These are phyloP conservation scores for Bacidia rubella DNA, from an alignment of 495 filamentous ascomycete genomes.

Conservation along the genomic window DNA sequence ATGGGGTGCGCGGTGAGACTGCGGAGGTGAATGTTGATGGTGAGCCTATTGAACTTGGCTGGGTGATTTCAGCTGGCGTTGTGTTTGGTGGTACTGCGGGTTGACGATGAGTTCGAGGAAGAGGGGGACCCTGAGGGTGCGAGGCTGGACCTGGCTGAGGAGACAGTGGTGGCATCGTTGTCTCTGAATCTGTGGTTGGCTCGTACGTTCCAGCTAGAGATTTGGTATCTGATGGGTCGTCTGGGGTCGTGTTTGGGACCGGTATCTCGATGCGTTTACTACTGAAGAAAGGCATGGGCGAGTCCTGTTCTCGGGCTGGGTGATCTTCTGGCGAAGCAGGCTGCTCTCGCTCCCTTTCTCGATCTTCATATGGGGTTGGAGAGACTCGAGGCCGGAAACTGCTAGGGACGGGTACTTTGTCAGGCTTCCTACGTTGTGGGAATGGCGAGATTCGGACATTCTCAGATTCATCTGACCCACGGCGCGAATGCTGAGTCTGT, in stretches of 20 bases:
- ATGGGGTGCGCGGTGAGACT: neutral
- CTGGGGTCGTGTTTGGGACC: slow-evolving; percentile 3
- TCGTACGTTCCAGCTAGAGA: neutral
- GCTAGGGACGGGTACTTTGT: slow-evolving; percentile 9
- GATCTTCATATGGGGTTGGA: neutral
- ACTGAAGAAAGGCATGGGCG: slow-evolving; percentile 8
- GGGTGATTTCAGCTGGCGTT: neutral
- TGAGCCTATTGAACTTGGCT: neutral
- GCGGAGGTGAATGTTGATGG: neutral
- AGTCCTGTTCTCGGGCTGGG: slow-evolving; percentile 3
- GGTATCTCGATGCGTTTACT: slow-evolving; percentile 1
- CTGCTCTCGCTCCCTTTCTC: neutral
- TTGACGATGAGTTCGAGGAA: neutral
- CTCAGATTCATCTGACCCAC: slow-evolving; percentile 1
- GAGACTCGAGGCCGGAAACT: slow-evolving; percentile 13
- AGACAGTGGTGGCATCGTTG: neutral
- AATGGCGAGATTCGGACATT: slow-evolving; percentile 3
- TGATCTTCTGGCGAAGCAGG: neutral
- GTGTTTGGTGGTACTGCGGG: neutral
- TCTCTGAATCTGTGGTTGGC: neutral
- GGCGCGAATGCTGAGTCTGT: slow-evolving; percentile 3
- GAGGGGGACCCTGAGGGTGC: neutral
- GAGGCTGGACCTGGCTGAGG: neutral
- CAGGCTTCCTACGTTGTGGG: slow-evolving; percentile 3
- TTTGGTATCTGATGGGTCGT: neutral